Percentiles rank a stretch among this genome's conserved stretches.
Conservation (phyloP, 2,329 filamentous ascomycete species). For the Thelonectria discophora region DNA sequence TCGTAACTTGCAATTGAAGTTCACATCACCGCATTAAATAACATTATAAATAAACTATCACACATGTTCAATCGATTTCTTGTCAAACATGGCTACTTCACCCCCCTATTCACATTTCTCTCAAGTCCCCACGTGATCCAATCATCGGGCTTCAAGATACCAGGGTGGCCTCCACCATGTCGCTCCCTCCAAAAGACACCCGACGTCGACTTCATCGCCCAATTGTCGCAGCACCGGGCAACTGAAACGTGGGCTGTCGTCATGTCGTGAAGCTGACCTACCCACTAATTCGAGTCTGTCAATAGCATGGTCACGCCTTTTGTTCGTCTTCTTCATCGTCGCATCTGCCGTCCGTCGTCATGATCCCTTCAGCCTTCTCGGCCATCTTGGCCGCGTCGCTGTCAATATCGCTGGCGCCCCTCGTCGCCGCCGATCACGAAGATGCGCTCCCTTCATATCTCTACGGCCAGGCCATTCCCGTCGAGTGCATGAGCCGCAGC, state of each 20-base stretch:
- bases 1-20: too few relatives aligned
- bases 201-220: not conserved
- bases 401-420: slow-evolving; percentile 18
- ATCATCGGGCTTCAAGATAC: slow-evolving; percentile 15
- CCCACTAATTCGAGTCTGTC: slow-evolving; percentile 21
- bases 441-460: slow-evolving; percentile 67
- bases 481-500: slow-evolving; percentile 79
- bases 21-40: not conserved
- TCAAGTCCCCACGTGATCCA: slow-evolving; percentile 37
- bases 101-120: slow-evolving; percentile 1
- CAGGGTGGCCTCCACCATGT: slow-evolving; percentile 41
- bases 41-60: not conserved
- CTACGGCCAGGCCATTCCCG: slow-evolving; percentile 72
- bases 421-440: slow-evolving; percentile 47
- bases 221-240: slow-evolving; percentile 14
- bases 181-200: slow-evolving; percentile 11
- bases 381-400: slow-evolving; percentile 40
- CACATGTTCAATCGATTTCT: not conserved
- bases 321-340: not conserved
- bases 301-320: slow-evolving; percentile 16
- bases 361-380: slow-evolving; percentile 31
- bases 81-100: slow-evolving; percentile 1
- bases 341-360: slow-evolving; percentile 16
- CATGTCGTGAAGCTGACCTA: slow-evolving; percentile 34
- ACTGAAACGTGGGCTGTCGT: slow-evolving; percentile 17